phyloP scores from a whole-genome alignment of 129 eudicot genomes.

The Centrapalus pauciflorus region DNA sequence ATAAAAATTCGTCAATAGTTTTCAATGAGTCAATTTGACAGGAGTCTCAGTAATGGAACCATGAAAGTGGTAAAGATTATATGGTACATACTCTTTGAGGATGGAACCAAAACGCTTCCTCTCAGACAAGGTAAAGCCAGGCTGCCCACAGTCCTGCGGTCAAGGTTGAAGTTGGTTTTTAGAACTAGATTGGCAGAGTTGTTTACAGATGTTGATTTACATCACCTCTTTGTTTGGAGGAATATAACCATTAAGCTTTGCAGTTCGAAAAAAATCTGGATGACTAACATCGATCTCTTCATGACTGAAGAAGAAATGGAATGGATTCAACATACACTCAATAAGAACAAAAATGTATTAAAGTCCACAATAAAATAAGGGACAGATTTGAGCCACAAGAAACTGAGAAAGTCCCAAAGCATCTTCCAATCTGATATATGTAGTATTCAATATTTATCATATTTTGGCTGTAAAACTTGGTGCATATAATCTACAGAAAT shows the following conservation, averaged over 20 bases:
- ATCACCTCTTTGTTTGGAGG: slow-evolving; percentile 95
- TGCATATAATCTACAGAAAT: too few species aligned
- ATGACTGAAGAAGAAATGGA: slow-evolving; percentile 46
- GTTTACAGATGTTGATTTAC: not conserved
- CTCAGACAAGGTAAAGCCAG: slow-evolving; percentile 92
- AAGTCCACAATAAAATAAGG: too few species aligned
- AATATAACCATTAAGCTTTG: slow-evolving; percentile 77
- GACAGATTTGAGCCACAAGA: too few species aligned
- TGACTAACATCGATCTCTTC: slow-evolving; percentile 96
- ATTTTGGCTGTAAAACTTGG: too few species aligned
- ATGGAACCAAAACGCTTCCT: slow-evolving; percentile 81
- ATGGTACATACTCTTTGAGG: slow-evolving; percentile 79
- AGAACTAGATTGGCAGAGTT: not conserved
- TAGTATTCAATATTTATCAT: too few species aligned
- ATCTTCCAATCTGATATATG: too few species aligned
- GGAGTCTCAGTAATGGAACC: not conserved
- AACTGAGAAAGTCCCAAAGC: too few species aligned
- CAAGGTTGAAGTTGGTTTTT: slow-evolving; percentile 11
- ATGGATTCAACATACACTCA: not conserved
- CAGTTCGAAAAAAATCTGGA: slow-evolving; percentile 84
- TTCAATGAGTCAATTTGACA: not conserved
- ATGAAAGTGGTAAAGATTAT: not conserved
- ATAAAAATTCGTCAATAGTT: not conserved
- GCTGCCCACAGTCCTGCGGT: slow-evolving; percentile 90
- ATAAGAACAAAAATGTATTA: not conserved